Evolutionary conservation across 768 basidiomycete species (phyloP), one percentile per base, ranked within the genome.

Genomic region (Dentipellis fragilis): DNA sequence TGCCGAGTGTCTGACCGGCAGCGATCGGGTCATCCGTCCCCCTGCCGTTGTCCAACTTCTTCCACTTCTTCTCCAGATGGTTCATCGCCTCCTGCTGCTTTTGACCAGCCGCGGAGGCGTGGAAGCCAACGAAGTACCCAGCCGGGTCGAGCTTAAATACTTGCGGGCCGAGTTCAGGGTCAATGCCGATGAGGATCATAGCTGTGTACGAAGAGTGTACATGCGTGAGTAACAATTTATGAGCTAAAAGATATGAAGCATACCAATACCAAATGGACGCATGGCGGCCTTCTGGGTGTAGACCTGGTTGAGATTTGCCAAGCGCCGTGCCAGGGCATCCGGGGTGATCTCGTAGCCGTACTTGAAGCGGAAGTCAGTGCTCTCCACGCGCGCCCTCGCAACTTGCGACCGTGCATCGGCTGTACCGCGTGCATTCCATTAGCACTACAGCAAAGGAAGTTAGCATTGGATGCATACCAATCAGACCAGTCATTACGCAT

Each of bases 61-160:
- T 99, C 94, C 93, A 98, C 69, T 92, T 91, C 75, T 98, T 98
- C 75, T 99, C 96, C 46, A 99, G 77, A 66, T 93, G 89, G 69
- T 98, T 98, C 85, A 94, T 96, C 1, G 92, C 93, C 67, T 99
- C 96, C 66, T 96, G 95, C 65, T 98, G 96, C 65, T 99, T 98
- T 69, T 90, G 88, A 0, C 96, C 96, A 2, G 94, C 87, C 0
- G 95, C 84, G 2, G 95, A 95, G 9, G 96, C 96, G 63, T 97
- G 94, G 75, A 94, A 98, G 0, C 96, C 96, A 47, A 96, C 91
- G 68, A 94, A 99, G 73, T 96, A 98, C 4, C 96, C 96, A 2
- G 96, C 96, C 10, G 96, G 96, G 67, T 99, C 96, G 52, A 98
- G 85, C 72, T 96, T 97, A 80, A 97, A 98, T 64, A 87, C 80